Conservation (phyloP, 129 eudicot species). For the Saussurea involucrata region DNA sequence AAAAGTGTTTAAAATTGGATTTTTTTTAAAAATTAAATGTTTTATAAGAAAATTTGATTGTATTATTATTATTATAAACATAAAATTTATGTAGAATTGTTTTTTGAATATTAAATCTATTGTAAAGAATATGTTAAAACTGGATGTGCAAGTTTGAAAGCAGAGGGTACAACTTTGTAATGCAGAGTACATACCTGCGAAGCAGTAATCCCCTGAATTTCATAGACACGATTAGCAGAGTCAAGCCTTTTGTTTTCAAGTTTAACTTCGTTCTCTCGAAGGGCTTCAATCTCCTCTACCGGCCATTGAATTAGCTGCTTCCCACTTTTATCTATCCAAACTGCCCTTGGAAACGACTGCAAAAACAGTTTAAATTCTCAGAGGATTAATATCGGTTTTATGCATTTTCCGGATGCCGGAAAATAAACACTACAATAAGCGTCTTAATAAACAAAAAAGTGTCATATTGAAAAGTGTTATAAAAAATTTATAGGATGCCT, state of each 20-base stretch:
- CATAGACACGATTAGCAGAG: conserved; percentile 15
- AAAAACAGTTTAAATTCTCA: background rate
- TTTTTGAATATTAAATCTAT: too few species aligned
- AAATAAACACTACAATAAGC: background rate
- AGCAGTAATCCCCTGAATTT: conserved; percentile 35
- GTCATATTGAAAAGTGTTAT: too few species aligned
- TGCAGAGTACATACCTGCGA: conserved; percentile 30
- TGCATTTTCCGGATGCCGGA: background rate
- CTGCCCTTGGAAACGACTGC: conserved; percentile 36
- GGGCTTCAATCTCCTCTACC: conserved; percentile 34
- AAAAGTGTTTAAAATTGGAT: background rate
- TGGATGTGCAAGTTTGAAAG: too few species aligned
- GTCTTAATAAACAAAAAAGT: too few species aligned
- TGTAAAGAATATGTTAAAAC: too few species aligned
- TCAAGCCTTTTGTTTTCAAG: conserved; percentile 15
- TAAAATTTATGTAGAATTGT: too few species aligned
- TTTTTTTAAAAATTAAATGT: background rate
- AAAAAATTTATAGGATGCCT: too few species aligned
- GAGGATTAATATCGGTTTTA: background rate
- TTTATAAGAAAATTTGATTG: too few species aligned
- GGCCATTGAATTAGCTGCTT: conserved; percentile 52
- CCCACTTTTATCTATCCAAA: conserved; percentile 34
- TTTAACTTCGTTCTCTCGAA: conserved; percentile 34
- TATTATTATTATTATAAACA: too few species aligned
- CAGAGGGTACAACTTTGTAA: background rate